A percentile compares a stretch with the other conserved stretches of the same genome.
Conservation (phyloP, 2,329 filamentous ascomycete genomes). For the Pseudogymnoascus sp. region DNA sequence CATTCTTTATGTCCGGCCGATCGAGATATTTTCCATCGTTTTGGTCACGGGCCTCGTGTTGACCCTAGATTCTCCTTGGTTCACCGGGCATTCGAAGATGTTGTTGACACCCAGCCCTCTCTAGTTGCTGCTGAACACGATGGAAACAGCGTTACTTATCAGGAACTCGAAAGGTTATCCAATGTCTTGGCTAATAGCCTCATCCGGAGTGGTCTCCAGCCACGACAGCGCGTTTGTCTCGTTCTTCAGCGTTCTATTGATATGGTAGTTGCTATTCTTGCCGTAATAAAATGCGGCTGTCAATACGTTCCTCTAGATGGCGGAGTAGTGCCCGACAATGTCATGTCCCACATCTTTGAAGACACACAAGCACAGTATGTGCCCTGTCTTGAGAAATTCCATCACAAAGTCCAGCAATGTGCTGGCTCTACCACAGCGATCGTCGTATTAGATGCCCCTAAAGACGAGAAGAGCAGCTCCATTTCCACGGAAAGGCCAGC, state of each 20-base stretch:
- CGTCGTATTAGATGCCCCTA: conserved; percentile 13
- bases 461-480: neutral
- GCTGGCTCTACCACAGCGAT: conserved; percentile 11
- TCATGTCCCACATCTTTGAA: conserved; percentile 40
- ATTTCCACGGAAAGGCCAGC: conserved; percentile 9
- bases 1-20: conserved; percentile 22
- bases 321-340: conserved; percentile 40
- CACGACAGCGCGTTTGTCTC: conserved; percentile 42
- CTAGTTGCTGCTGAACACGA: conserved; percentile 32
- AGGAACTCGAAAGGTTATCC: conserved; percentile 34
- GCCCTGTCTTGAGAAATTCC: conserved; percentile 36
- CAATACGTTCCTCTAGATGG: conserved; percentile 54
- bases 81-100: conserved; percentile 26
- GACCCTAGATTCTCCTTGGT: conserved; percentile 28
- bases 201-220: conserved; percentile 31
- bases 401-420: conserved; percentile 22
- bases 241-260: conserved; percentile 46
- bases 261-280: conserved; percentile 49
- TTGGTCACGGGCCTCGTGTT: conserved; percentile 23
- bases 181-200: conserved; percentile 36
- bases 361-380: conserved; percentile 38
- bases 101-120: conserved; percentile 30
- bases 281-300: conserved; percentile 46
- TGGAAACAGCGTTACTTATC: conserved; percentile 35
- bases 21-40: conserved; percentile 22